These are phyloP conservation scores for Lentinula raphanica DNA, from an alignment of 768 basidiomycete species.

Conservation along the genomic window DNA sequence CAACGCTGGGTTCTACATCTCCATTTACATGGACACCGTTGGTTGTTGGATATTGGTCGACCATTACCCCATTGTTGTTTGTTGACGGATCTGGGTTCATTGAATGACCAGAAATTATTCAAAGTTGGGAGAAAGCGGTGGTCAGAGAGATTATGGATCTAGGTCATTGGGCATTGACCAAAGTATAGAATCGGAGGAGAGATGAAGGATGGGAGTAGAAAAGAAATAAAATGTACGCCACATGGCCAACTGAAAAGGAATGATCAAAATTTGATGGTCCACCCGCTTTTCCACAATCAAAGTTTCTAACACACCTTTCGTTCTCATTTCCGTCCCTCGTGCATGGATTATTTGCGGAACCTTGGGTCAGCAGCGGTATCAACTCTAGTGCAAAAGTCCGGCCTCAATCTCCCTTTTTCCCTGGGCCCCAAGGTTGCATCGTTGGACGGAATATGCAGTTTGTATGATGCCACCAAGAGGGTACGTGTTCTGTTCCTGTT, in stretches of 20 bases:
- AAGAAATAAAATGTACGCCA: background rate
- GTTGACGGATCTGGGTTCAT: constrained; percentile 1
- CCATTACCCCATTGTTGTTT: background rate
- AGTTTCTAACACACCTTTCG: background rate
- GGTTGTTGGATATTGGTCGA: constrained; percentile 4
- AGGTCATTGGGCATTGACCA: background rate
- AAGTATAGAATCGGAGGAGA: too few relatives aligned
- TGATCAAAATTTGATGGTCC: background rate
- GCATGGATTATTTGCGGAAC: constrained; percentile 79
- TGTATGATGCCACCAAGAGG: constrained; percentile 86
- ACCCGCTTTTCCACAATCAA: background rate
- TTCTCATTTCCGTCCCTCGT: background rate
- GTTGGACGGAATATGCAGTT: constrained; percentile 72
- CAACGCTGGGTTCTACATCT: constrained; percentile 31
- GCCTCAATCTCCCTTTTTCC: constrained; percentile 82
- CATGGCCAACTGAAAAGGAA: background rate
- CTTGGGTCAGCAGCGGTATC: constrained; percentile 85
- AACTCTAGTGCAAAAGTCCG: constrained; percentile 88
- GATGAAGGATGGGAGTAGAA: background rate
- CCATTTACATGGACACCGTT: constrained; percentile 25
- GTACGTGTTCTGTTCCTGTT: constrained; percentile 36
- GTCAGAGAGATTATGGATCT: background rate
- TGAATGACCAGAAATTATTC: background rate
- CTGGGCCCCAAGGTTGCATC: constrained; percentile 69
- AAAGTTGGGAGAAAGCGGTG: background rate